Conservation (phyloP, 192 early-diverging fungal genomes). For the Geosiphon pyriformis region DNA sequence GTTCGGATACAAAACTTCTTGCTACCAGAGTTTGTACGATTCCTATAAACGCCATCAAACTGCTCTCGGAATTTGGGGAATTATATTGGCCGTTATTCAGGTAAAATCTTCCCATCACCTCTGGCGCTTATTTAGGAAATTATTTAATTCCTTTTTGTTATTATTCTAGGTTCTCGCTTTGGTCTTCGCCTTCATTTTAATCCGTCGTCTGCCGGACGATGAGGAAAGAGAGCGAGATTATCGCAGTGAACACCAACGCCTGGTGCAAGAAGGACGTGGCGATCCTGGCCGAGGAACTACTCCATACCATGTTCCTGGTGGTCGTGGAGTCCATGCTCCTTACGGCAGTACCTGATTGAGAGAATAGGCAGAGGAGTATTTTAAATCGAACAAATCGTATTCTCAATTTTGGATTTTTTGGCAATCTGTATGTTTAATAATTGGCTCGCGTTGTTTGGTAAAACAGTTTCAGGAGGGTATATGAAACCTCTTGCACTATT, state of each 20-base stretch:
- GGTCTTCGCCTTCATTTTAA: background rate
- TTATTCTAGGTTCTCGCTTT: slow-evolving; percentile 6
- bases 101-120: background rate
- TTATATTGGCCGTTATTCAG: slow-evolving; percentile 5
- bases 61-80: background rate
- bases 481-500: too few species aligned
- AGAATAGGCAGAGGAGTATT: too few species aligned
- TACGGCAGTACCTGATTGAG: background rate
- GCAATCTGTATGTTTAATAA: too few species aligned
- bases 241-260: slow-evolving; percentile 1
- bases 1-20: slow-evolving; percentile 23
- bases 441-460: too few species aligned
- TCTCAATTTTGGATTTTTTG: too few species aligned
- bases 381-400: too few species aligned
- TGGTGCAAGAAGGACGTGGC: background rate
- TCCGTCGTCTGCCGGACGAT: background rate
- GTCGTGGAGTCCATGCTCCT: background rate
- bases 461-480: too few species aligned
- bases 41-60: slow-evolving; percentile 18
- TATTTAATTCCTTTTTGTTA: background rate
- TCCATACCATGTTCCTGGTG: background rate
- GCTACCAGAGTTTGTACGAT: slow-evolving; percentile 5
- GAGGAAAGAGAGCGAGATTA: slow-evolving; percentile 3
- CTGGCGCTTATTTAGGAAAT: background rate
- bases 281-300: background rate